Conservation (phyloP, 176 grass and related monocot genomes). For the Carex littledalei region DNA sequence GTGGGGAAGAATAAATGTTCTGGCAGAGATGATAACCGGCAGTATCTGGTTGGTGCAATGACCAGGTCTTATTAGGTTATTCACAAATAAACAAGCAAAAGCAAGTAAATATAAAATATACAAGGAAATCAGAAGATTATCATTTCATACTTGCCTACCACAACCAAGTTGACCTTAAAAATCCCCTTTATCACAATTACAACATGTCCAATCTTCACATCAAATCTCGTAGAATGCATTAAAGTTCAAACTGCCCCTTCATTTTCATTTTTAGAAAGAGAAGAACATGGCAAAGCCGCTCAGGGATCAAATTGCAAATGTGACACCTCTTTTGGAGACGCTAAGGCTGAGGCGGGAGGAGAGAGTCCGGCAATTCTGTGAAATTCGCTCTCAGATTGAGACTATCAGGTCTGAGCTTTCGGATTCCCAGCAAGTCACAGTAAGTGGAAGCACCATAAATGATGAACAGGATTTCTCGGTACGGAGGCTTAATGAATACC, state of each 20-base stretch:
- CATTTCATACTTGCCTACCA: conserved; percentile 17
- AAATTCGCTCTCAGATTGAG: conserved; percentile 66
- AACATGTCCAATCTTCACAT: conserved; percentile 18
- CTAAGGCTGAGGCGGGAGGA: conserved; percentile 75
- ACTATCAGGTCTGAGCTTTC: conserved; percentile 60
- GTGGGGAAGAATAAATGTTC: not conserved
- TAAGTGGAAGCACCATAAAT: conserved; percentile 8
- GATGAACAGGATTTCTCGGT: conserved; percentile 79
- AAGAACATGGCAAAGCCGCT: conserved; percentile 38
- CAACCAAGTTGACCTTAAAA: conserved; percentile 7
- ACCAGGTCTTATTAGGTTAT: not conserved
- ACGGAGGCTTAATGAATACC: conserved; percentile 63
- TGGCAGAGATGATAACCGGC: not conserved
- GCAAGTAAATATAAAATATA: not conserved
- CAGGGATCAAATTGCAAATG: conserved; percentile 62
- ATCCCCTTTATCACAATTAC: not conserved
- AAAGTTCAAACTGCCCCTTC: not conserved
- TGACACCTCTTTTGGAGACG: conserved; percentile 52
- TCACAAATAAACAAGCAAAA: not conserved
- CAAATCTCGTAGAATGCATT: not conserved
- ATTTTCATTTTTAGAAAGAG: conserved; percentile 60
- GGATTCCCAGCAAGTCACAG: conserved; percentile 1
- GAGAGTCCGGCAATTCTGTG: conserved; percentile 55
- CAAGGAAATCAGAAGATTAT: conserved; percentile 4
- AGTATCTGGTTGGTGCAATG: not conserved